Evolutionary conservation across 306 rosid species (phyloP), one percentile per base, ranked within the genome.

Genomic region (Vigna radiata): DNA sequence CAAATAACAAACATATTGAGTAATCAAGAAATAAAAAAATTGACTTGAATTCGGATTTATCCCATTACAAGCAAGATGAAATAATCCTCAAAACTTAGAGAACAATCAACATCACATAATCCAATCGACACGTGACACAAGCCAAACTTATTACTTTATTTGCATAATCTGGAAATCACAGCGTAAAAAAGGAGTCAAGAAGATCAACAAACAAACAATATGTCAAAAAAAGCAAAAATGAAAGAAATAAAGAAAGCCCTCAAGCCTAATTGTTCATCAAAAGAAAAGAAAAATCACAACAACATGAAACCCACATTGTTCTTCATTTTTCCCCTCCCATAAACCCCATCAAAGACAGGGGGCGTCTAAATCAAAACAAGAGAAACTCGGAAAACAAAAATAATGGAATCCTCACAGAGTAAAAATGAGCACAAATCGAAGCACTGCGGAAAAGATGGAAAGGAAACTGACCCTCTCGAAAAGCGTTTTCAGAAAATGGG

Each of bases 381-480:
- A 13, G 8, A 41, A 56, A 43, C 6, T 10, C 14, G 15, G 25
- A 47, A 60, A 14, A 29, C 1, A 31, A 13, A 58, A 58, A 4
- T 29, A 13, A 47, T 4, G 29, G 67, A 63, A 77, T 50, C 33
- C 18, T 15, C 2, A 75, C 15, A 64, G 15, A 10, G 15, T 3
- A 4, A 33, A 63, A 41, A 14, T 31, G 77, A 54, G 4, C 18
- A 53, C 1, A 72, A 72, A 9, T 17, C 5, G 47, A 56, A 18
- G 13, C 37, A 11, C 10, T 60, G 21, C 44, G 8, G 0, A 8
- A 33, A 73, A 46, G 21, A 59, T 21, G 44, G 61, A 79, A 69
- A 18, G 53, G 70, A 47, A 53, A 82, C 89, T 90, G 19, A 88
- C 90, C 88, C 75, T 73, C 70, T 83, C 12, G 73, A 68, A 76